These are phyloP conservation scores for Manihot esculenta DNA, from an alignment of 441 rosid genomes.

Conservation along the genomic window DNA sequence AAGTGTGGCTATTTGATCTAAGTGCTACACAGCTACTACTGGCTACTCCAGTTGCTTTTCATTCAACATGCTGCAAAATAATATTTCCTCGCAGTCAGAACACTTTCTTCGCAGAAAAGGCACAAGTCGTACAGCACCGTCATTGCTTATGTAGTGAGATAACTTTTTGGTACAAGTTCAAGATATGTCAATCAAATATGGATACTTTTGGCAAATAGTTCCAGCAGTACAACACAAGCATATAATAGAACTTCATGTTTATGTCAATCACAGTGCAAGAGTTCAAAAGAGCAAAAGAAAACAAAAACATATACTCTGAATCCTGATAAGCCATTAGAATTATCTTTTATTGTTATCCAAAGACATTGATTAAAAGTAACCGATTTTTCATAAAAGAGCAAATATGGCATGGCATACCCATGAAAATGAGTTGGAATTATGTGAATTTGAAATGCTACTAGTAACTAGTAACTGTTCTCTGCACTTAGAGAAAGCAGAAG, in stretches of 20 bases:
- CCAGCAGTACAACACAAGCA: not conserved
- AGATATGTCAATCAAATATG: not conserved
- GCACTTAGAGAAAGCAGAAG: not conserved
- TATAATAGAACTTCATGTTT: not conserved
- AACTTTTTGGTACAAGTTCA: not conserved
- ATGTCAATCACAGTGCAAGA: not conserved
- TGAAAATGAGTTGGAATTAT: not conserved
- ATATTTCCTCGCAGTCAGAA: not conserved
- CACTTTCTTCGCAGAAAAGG: constrained; percentile 2
- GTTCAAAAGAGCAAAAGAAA: too few relatives aligned
- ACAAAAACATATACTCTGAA: not conserved
- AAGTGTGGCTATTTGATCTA: constrained; percentile 25
- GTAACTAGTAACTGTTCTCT: not conserved
- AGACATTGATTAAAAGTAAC: not conserved
- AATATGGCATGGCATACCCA: not conserved
- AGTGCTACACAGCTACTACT: constrained; percentile 46
- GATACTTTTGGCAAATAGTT: not conserved
- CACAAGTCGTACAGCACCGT: not conserved
- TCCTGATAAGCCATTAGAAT: not conserved
- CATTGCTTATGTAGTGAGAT: not conserved
- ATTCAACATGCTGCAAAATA: constrained; percentile 29
- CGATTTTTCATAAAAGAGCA: not conserved
- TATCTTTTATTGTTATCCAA: not conserved
- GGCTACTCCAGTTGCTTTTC: constrained; percentile 31
- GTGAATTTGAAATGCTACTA: not conserved